Base-by-base conservation (phyloP, 768 basidiomycete genomes). In the Tulasnella sp. region DNA sequence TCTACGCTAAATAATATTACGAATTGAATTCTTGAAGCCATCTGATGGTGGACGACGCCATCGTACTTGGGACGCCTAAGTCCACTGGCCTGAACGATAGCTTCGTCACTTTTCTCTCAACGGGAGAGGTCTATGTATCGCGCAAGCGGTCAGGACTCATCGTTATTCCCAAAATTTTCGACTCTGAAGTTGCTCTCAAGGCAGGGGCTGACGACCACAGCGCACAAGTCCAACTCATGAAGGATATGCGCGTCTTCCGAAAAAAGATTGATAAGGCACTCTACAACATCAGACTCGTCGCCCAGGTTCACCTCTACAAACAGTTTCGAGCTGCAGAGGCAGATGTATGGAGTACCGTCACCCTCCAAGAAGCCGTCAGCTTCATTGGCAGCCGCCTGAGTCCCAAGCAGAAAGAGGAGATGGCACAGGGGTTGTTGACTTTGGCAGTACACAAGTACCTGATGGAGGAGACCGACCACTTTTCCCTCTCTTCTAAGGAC, bases 361-460 rank as follows among this genome's bases (percentile, higher is more conserved):
- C 84, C 0, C 70, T 84, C 23, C 60, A 71, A 2, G 74, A 85
- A 55, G 82, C 80, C 11, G 78, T 80, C 4, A 61, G 72, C 26
- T 67, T 79, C 34, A 63, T 84, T 23, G 68, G 72, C 23, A 64
- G 4, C 26, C 42, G 34, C 38, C 55, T 56, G 13, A 43, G 55
- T 24, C 8, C 32, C 2, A 41, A 59, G 19, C 26, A 65, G 11
- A 67, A 70, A 4, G 71, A 75, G n/a, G 67, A 67, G 1, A 66
- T 70, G 29, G 67, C 71, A 56, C 64, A 69, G 38, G 69, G 73
- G 10, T 74, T 80, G 54, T 77, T 75, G n/a, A 69, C 71, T 44
- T 64, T 80, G 30, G 77, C 76, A 13, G 67, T 81, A 0, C 88
- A 93, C 70, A 80, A 80, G 61, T 77, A 78, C 64, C 72, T 93